A percentile compares a stretch with the other conserved stretches of the same genome.
Evolutionary conservation across 2,329 filamentous ascomycete genomes (phyloP).

Genomic region (Trichoderma breve): DNA sequence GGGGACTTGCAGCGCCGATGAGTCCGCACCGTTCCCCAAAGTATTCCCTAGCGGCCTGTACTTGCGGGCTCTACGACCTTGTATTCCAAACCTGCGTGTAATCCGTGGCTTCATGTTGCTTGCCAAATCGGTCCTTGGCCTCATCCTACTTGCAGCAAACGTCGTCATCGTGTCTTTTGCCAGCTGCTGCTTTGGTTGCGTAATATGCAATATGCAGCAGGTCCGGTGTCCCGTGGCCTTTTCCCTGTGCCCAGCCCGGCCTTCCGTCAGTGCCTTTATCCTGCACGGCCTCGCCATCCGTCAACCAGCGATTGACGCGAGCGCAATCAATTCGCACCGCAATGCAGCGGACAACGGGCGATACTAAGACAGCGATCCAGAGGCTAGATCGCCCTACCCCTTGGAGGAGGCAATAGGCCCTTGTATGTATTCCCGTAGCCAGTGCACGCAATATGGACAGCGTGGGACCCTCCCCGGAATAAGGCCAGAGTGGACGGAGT

Average conservation of each 20-base stretch:
- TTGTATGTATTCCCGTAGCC: not conserved
- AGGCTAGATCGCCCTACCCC: constrained; percentile 12
- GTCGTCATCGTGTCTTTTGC: constrained; percentile 11
- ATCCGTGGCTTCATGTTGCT: not conserved
- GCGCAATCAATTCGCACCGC: not conserved
- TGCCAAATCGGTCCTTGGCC: constrained; percentile 3
- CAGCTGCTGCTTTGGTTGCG: not conserved
- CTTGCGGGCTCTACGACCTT: not conserved
- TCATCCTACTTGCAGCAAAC: not conserved
- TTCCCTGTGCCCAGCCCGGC: not conserved
- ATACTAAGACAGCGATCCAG: constrained; percentile 11
- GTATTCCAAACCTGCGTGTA: not conserved
- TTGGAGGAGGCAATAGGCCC: not conserved
- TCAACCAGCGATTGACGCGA: not conserved
- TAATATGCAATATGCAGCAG: not conserved
- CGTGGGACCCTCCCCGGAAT: constrained; percentile 1
- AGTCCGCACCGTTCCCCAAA: constrained; percentile 13
- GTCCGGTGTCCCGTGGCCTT: constrained; percentile 2
- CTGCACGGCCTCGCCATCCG: not conserved
- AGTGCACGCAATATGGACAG: not conserved
- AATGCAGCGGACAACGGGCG: not conserved
- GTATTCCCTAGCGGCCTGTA: not conserved
- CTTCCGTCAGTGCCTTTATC: not conserved
- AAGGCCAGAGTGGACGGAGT: constrained; percentile 8
- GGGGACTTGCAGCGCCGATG: constrained; percentile 3